Conservation (phyloP, 2,329 filamentous ascomycete species). For the Cordyceps farinosa region DNA sequence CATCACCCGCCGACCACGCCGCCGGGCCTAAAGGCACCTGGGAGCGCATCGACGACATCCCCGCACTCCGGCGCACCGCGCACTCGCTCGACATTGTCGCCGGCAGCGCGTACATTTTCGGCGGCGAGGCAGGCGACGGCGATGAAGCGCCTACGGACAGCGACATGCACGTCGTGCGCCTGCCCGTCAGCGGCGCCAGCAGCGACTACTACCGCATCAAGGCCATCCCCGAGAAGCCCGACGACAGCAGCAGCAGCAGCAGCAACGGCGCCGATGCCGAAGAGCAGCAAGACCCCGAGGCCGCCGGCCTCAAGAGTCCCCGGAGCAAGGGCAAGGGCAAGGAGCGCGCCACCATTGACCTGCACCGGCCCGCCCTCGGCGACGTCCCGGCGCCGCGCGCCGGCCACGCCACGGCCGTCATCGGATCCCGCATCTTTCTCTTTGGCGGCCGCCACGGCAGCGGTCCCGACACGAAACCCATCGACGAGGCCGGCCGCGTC, state of each 20-base stretch:
- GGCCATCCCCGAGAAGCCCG: slow-evolving; percentile 41
- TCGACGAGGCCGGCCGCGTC: slow-evolving; percentile 70
- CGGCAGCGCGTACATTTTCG: slow-evolving; percentile 64
- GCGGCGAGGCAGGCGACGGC: slow-evolving; percentile 70
- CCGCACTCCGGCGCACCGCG: slow-evolving; percentile 65
- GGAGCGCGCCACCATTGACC: slow-evolving; percentile 28
- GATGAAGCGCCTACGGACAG: slow-evolving; percentile 39
- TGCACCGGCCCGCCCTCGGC: slow-evolving; percentile 28
- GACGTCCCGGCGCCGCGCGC: slow-evolving; percentile 64
- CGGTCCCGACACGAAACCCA: slow-evolving; percentile 62
- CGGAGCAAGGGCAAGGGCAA: slow-evolving; percentile 39
- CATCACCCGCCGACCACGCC: slow-evolving; percentile 22
- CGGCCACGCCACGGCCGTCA: slow-evolving; percentile 66
- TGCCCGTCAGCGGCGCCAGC: slow-evolving; percentile 55
- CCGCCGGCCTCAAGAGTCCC: slow-evolving; percentile 21
- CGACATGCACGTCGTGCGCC: slow-evolving; percentile 60
- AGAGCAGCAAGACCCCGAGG: slow-evolving; percentile 35
- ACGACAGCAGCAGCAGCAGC: slow-evolving; percentile 23
- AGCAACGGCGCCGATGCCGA: slow-evolving; percentile 19
- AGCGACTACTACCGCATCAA: slow-evolving; percentile 59
- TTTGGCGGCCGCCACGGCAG: slow-evolving; percentile 73
- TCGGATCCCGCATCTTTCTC: slow-evolving; percentile 69
- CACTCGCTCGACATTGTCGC: slow-evolving; percentile 63
- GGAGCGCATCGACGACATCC: slow-evolving; percentile 53
- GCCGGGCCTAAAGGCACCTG: slow-evolving; percentile 50